A percentile compares a stretch with the other conserved stretches of the same genome.
These are phyloP conservation scores for Rhizoclosmatium globosum DNA, from an alignment of 192 early-diverging fungal species.

Conservation along the genomic window DNA sequence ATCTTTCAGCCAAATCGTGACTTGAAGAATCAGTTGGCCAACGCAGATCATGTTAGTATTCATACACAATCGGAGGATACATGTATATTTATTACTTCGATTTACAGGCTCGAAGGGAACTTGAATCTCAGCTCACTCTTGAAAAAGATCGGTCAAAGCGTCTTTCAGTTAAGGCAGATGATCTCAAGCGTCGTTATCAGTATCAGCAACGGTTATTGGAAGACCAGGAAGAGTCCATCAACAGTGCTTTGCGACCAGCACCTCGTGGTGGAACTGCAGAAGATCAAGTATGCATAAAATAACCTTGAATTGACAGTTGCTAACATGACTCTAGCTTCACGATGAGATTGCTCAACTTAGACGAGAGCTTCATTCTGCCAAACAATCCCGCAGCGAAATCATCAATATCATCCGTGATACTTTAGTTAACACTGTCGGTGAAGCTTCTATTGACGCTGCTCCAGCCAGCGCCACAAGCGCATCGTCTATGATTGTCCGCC, in stretches of 20 bases:
- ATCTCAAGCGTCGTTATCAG: constrained; percentile 30
- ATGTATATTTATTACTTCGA: not conserved
- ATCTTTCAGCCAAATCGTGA: constrained; percentile 31
- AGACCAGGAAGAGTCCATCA: constrained; percentile 42
- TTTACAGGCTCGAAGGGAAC: constrained; percentile 7
- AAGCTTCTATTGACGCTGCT: constrained; percentile 19
- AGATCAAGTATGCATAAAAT: constrained; percentile 4
- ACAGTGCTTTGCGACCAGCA: constrained; percentile 36
- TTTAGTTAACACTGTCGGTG: constrained; percentile 39
- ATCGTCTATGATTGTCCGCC: constrained; percentile 1
- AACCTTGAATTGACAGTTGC: not conserved
- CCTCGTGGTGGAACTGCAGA: constrained; percentile 16
- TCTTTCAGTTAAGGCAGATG: constrained; percentile 35
- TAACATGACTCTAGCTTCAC: constrained; percentile 1
- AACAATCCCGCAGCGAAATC: constrained; percentile 35
- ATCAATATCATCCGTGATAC: constrained; percentile 39
- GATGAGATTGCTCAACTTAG: constrained; percentile 39
- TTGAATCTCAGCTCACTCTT: constrained; percentile 33
- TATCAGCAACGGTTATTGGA: constrained; percentile 23
- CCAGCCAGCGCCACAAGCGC: not conserved
- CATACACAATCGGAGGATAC: not conserved
- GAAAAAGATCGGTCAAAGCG: constrained; percentile 46
- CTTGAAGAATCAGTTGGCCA: constrained; percentile 26
- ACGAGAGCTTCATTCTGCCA: constrained; percentile 32
- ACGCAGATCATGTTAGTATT: constrained; percentile 36